A percentile compares a stretch with the other conserved stretches of the same genome.
phyloP scores from a whole-genome alignment of 306 rosid genomes.

The Dryas octopetala region DNA sequence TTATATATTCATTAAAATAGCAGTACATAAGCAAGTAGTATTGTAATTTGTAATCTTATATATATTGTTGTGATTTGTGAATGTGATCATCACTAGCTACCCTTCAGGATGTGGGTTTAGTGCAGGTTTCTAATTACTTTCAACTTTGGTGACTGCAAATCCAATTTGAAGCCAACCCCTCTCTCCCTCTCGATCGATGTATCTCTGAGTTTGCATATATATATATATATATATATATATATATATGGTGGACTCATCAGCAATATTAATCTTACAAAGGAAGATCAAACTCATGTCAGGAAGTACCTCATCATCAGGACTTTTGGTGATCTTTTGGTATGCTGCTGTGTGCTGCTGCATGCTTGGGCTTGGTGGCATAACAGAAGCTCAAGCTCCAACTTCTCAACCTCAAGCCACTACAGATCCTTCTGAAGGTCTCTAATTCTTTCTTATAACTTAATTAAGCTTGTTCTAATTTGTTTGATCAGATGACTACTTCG shows the following conservation, averaged over 20 bases:
- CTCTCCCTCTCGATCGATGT: not conserved
- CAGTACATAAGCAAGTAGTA: too few relatives aligned
- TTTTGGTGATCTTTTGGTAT: constrained; percentile 10
- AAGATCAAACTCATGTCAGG: constrained; percentile 20
- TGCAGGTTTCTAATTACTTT: too few relatives aligned
- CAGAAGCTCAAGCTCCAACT: constrained; percentile 36
- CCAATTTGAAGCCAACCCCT: not conserved
- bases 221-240: too few relatives aligned
- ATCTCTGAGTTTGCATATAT: not conserved
- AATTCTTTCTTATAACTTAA: not conserved
- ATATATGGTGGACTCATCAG: too few relatives aligned
- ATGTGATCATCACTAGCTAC: too few relatives aligned
- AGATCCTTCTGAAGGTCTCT: constrained; percentile 60
- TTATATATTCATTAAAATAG: too few relatives aligned
- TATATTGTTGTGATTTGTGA: too few relatives aligned
- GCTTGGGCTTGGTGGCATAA: constrained; percentile 20
- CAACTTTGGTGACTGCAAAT: too few relatives aligned
- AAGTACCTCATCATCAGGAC: not conserved
- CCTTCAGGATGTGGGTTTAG: too few relatives aligned
- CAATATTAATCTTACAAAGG: not conserved
- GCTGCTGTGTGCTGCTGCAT: constrained; percentile 14
- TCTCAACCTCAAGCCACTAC: constrained; percentile 26
- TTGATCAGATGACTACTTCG: too few relatives aligned
- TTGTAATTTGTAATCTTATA: too few relatives aligned
- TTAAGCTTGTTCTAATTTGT: not conserved